Evolutionary conservation across 1,139 yeast species (phyloP).

Genomic region (Diutina neorugosa): DNA sequence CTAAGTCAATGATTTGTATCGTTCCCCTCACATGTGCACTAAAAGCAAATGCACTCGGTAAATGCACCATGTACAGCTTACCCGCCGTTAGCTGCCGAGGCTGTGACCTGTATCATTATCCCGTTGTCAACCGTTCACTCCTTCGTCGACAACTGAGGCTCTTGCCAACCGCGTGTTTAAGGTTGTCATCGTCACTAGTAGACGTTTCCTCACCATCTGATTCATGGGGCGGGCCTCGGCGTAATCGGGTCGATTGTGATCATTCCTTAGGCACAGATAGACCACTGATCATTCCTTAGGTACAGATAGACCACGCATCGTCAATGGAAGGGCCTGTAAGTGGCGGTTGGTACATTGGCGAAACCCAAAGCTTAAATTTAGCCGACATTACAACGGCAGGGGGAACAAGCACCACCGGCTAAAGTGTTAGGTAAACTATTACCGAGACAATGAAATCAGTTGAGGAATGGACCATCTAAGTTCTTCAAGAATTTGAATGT

Average conservation of each 20-base stretch:
- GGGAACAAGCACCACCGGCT: too few relatives aligned
- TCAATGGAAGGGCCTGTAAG: neutral
- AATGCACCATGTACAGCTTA: neutral
- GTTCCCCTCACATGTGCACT: neutral
- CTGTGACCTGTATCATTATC: neutral
- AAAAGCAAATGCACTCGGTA: neutral
- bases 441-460: too few relatives aligned
- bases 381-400: too few relatives aligned
- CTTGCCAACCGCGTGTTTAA: too few relatives aligned
- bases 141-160: too few relatives aligned
- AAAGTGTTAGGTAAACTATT: too few relatives aligned
- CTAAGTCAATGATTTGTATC: neutral
- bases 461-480: too few relatives aligned
- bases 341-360: neutral
- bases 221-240: too few relatives aligned
- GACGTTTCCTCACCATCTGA: too few relatives aligned
- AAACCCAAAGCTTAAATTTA: neutral
- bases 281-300: neutral
- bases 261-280: neutral
- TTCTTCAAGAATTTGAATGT: too few relatives aligned
- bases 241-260: too few relatives aligned
- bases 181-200: too few relatives aligned
- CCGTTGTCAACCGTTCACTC: neutral
- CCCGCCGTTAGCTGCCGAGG: neutral
- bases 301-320: neutral